A percentile compares a stretch with the other conserved stretches of the same genome.
These are phyloP conservation scores for Colletotrichum lentis DNA, from an alignment of 2,329 filamentous ascomycete species.

Conservation along the genomic window DNA sequence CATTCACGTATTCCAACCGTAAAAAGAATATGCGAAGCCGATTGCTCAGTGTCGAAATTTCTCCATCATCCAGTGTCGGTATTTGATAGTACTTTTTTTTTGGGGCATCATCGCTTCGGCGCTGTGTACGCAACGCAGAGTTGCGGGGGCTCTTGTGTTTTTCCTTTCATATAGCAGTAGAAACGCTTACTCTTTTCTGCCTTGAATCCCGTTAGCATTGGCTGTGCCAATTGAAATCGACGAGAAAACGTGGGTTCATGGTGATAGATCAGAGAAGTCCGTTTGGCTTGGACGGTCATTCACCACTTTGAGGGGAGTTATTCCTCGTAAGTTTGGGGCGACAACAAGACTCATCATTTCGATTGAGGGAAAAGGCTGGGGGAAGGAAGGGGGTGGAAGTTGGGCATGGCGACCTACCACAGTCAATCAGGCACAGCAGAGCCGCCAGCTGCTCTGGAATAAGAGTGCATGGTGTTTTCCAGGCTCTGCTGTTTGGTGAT, in stretches of 20 bases:
- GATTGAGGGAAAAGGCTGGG: background rate
- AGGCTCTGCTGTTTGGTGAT: constrained; percentile 32
- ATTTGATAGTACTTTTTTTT: constrained; percentile 59
- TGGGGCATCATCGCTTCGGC: constrained; percentile 50
- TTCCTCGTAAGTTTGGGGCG: constrained; percentile 60
- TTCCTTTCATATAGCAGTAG: too few relatives aligned
- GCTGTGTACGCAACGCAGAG: constrained; percentile 31
- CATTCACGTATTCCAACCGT: background rate
- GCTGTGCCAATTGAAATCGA: background rate
- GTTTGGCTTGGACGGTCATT: constrained; percentile 66
- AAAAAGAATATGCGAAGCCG: background rate
- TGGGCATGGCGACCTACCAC: constrained; percentile 34
- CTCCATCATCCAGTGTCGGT: constrained; percentile 54
- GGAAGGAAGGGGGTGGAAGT: constrained; percentile 33
- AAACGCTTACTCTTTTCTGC: constrained; percentile 22
- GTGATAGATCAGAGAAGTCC: constrained; percentile 57
- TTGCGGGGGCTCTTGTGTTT: too few relatives aligned
- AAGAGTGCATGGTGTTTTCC: constrained; percentile 18
- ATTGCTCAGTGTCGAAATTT: constrained; percentile 44
- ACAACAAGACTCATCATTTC: constrained; percentile 58
- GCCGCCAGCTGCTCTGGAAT: constrained; percentile 13
- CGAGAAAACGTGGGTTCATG: background rate
- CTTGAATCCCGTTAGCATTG: constrained; percentile 22
- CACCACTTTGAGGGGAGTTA: constrained; percentile 57
- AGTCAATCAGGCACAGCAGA: constrained; percentile 18